Percentiles rank a stretch among this genome's conserved stretches.
phyloP scores from a whole-genome alignment of 2,329 filamentous ascomycete genomes.

The Thelonectria olida region DNA sequence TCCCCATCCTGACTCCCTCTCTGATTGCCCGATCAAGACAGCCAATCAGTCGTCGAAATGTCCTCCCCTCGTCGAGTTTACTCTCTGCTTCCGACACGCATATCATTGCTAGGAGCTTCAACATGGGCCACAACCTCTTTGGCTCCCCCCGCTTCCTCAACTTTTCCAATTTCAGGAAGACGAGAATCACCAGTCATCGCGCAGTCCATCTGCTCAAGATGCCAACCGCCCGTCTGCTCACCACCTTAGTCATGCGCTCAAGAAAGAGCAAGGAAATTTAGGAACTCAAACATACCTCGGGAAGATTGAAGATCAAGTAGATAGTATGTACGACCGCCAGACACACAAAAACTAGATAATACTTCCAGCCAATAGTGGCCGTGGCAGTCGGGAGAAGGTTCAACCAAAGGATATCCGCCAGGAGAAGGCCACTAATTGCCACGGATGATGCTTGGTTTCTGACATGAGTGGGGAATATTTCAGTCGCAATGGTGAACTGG shows the following conservation, averaged over 20 bases:
- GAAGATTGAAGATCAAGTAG: conserved; percentile 4
- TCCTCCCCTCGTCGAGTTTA: not conserved
- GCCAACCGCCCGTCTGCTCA: not conserved
- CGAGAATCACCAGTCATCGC: not conserved
- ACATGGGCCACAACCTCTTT: not conserved
- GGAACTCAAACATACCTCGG: not conserved
- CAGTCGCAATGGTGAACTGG: conserved; percentile 6
- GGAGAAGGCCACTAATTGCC: conserved; percentile 8
- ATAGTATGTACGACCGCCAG: conserved; percentile 1
- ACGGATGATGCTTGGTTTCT: conserved; percentile 7
- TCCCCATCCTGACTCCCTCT: too few relatives aligned
- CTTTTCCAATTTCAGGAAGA: not conserved
- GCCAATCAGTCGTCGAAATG: too few relatives aligned
- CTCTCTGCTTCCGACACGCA: not conserved
- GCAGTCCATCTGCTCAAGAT: conserved; percentile 6
- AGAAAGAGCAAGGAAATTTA: too few relatives aligned
- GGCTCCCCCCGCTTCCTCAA: not conserved
- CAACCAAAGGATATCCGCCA: conserved; percentile 11
- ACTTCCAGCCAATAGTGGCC: conserved; percentile 7
- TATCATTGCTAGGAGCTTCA: not conserved
- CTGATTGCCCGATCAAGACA: too few relatives aligned
- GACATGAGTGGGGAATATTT: conserved; percentile 11
- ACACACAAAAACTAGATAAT: conserved; percentile 8
- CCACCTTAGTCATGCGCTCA: not conserved
- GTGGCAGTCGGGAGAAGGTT: conserved; percentile 4